Base-by-base conservation (phyloP, 129 eudicot genomes). In the Flaveria bidentis region DNA sequence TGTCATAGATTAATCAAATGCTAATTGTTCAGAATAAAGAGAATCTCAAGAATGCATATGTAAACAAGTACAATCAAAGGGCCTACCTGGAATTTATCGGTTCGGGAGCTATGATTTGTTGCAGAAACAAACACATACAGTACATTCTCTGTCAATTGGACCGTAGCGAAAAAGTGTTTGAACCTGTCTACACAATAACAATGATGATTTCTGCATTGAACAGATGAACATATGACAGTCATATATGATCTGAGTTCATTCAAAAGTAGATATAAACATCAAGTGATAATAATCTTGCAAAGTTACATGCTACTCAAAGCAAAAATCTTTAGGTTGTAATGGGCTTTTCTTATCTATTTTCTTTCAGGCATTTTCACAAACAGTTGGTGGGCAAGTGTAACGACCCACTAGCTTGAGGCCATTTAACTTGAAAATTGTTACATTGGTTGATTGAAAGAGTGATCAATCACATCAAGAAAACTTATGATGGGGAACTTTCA, bases 51-150 rank as follows among this genome's bases (percentile, higher is more conserved):
- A 64, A 50, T 36, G 73, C 49, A 80, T 65, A 64, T 44, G 61
- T 55, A 77, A 23, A 46, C 78, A 72, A 65, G 79, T 80, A 80
- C 74, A 73, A 52, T 36, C 7, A 52, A 44, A 26, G 69, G 78
- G 60, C 69, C 79, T 65, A 73, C 83, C 41, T 44, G 70, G 70
- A 73, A 66, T 80, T 73, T 67, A 50, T 73, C 23, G 84, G 62
- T 73, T 56, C 16, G 15, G 44, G 79, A 65, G 69, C 63, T 66
- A 73, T 80, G 79, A 73, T 80, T 67, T 58, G 62, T 39, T 63
- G 78, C 60, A n/a, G 66, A 79, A 51, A 72, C 73, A 72, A 71
- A 51, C 74, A 51, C 74, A 79, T 62, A 22, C 64, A 73, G 47
- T 26, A 62, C 83, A 63, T 79, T 72, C 78, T 20, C 14, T 50